Conservation (phyloP, 2,329 filamentous ascomycete species). For the Xylariaceae sp. region DNA sequence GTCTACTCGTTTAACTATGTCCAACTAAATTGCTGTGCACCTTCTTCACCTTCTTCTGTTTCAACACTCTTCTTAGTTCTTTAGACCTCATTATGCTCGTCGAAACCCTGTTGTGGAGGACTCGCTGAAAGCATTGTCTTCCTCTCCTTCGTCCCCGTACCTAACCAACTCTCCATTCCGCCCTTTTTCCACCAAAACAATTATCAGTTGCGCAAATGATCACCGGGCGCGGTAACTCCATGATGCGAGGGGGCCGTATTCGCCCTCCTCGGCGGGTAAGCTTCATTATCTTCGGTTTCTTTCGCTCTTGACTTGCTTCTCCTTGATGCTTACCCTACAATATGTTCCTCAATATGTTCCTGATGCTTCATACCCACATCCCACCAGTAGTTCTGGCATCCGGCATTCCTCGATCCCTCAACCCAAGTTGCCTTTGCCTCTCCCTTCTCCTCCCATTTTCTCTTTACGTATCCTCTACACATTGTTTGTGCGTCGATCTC, state of each 20-base stretch:
- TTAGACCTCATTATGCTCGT: background rate
- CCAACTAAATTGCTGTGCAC: too few species aligned
- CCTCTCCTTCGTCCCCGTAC: background rate
- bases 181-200: background rate
- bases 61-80: background rate
- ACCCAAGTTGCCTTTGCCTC: too few species aligned
- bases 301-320: background rate
- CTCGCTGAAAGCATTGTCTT: background rate
- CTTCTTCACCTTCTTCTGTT: background rate
- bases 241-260: slow-evolving; percentile 36
- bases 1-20: too few species aligned
- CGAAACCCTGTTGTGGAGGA: background rate
- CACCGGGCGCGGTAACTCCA: slow-evolving; percentile 37
- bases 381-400: background rate
- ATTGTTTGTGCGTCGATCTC: too few species aligned
- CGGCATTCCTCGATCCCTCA: too few species aligned
- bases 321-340: too few species aligned
- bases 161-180: background rate
- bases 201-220: slow-evolving; percentile 34
- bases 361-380: background rate
- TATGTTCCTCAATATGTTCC: background rate
- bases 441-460: too few species aligned
- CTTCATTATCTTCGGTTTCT: slow-evolving; percentile 1
- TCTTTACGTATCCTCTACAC: too few species aligned
- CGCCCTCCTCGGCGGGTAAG: slow-evolving; percentile 39